phyloP scores from a whole-genome alignment of 2,329 filamentous ascomycete genomes.

The Cryphonectria naterciae region DNA sequence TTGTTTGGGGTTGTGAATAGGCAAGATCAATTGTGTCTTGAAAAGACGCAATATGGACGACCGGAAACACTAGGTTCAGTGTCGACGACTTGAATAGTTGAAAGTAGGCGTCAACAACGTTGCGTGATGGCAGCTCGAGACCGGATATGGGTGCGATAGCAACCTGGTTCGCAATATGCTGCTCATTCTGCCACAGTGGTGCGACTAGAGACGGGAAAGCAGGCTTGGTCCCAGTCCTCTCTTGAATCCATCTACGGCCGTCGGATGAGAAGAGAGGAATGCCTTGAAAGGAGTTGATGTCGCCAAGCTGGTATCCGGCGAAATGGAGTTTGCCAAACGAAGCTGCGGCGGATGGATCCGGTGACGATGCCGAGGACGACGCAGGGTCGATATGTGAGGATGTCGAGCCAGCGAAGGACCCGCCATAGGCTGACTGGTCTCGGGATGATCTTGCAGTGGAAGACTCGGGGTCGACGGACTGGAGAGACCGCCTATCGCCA shows the following conservation, averaged over 20 bases:
- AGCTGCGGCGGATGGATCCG: conserved; percentile 25
- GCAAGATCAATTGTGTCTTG: conserved; percentile 36
- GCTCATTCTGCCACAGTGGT: conserved; percentile 13
- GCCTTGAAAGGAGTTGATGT: conserved; percentile 51
- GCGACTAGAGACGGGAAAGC: conserved; percentile 33
- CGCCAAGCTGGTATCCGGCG: conserved; percentile 50
- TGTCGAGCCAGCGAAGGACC: not conserved
- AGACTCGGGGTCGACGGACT: not conserved
- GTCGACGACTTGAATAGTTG: conserved; percentile 33
- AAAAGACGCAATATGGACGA: conserved; percentile 53
- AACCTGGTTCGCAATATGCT: conserved; percentile 27
- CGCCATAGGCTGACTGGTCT: not conserved
- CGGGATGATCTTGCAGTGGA: not conserved
- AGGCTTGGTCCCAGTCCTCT: conserved; percentile 46
- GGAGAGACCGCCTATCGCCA: conserved; percentile 8
- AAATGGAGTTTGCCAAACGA: conserved; percentile 47
- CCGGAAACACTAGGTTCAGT: conserved; percentile 45
- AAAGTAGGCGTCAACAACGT: conserved; percentile 40
- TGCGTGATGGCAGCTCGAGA: conserved; percentile 42
- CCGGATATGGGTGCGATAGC: conserved; percentile 2
- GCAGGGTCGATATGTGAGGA: not conserved
- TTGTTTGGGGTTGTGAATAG: not conserved
- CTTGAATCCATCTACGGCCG: conserved; percentile 52
- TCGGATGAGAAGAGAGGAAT: conserved; percentile 53
- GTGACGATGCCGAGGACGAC: conserved; percentile 17